Conservation (phyloP, 768 basidiomycete species). For the Ramaria rubella region DNA sequence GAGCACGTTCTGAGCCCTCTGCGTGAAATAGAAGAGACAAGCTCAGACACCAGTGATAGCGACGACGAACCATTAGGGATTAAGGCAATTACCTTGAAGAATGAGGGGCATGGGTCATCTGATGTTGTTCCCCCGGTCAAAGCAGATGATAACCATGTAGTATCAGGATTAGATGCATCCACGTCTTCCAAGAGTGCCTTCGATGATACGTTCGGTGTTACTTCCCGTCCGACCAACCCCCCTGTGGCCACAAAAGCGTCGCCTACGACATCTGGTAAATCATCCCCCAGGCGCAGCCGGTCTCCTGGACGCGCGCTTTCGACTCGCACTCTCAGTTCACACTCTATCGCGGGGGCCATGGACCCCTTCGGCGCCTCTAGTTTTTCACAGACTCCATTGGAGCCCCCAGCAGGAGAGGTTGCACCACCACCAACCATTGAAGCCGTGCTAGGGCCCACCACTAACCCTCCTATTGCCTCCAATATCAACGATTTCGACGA, state of each 20-base stretch:
- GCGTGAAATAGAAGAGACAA: slow-evolving; percentile 52
- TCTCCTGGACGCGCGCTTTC: background rate
- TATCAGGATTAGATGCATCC: background rate
- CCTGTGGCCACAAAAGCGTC: background rate
- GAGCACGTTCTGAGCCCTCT: slow-evolving; percentile 49
- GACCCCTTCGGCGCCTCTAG: slow-evolving; percentile 5
- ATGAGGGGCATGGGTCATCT: background rate
- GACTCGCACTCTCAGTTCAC: background rate
- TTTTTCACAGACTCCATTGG: slow-evolving; percentile 3
- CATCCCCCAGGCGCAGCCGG: background rate
- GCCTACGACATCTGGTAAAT: background rate
- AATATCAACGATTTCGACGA: slow-evolving; percentile 66
- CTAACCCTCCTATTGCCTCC: slow-evolving; percentile 3
- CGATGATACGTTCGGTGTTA: background rate
- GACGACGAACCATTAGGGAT: slow-evolving; percentile 35
- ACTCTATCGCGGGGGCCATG: background rate
- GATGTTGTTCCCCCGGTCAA: background rate
- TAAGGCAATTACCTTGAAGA: background rate
- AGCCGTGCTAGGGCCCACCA: slow-evolving; percentile 2
- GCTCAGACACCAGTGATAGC: slow-evolving; percentile 44
- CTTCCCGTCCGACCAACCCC: background rate
- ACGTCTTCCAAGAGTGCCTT: background rate
- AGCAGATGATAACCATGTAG: background rate
- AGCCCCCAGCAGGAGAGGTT: slow-evolving; percentile 4
- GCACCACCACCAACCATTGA: slow-evolving; percentile 9